These are phyloP conservation scores for Dioszegia aurantiaca DNA, from an alignment of 768 basidiomycete genomes.

Conservation along the genomic window DNA sequence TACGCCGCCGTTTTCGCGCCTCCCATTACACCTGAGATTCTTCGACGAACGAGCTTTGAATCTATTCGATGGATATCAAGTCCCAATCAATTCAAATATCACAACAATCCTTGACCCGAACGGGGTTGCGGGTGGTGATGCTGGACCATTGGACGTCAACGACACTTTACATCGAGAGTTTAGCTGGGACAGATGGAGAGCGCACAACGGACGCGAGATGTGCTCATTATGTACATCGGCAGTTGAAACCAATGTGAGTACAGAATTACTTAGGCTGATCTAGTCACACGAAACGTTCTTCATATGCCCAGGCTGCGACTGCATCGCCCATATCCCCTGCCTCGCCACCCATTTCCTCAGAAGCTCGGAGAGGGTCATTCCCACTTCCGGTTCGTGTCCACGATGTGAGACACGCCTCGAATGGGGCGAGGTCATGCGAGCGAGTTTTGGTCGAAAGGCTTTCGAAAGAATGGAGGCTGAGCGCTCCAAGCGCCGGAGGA, in stretches of 20 bases:
- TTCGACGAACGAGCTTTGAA: conserved; percentile 57
- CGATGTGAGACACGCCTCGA: conserved; percentile 26
- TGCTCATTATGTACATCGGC: conserved; percentile 3
- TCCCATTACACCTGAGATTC: conserved; percentile 72
- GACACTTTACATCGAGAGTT: conserved; percentile 34
- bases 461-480: neutral
- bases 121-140: conserved; percentile 42
- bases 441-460: conserved; percentile 39
- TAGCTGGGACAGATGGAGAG: conserved; percentile 40
- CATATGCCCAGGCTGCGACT: conserved; percentile 40
- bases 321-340: conserved; percentile 43
- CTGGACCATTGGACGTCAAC: conserved; percentile 48
- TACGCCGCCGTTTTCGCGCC: conserved; percentile 65
- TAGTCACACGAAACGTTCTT: conserved; percentile 47
- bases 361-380: conserved; percentile 34
- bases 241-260: conserved; percentile 24
- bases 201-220: neutral
- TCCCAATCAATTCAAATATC: conserved; percentile 19
- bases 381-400: conserved; percentile 47
- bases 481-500: neutral
- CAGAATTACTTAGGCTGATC: neutral
- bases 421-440: conserved; percentile 53
- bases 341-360: conserved; percentile 39
- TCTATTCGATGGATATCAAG: conserved; percentile 6
- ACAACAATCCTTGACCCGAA: conserved; percentile 37